These are phyloP conservation scores for Trifolium fragiferum DNA, from an alignment of 306 rosid genomes.

Conservation along the genomic window DNA sequence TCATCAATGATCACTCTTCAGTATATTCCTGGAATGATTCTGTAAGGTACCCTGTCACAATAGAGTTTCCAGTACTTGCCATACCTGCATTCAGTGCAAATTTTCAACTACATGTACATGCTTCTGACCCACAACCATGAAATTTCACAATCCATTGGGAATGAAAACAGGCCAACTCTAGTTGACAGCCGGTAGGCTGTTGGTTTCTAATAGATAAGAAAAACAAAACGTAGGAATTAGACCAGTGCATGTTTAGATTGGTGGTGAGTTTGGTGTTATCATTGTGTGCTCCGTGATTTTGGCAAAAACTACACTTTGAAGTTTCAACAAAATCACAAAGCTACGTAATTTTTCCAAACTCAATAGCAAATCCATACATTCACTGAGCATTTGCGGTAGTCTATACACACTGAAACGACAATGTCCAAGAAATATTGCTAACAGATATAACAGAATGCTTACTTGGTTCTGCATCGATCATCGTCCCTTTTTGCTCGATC, in stretches of 20 bases:
- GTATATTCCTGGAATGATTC: slow-evolving; percentile 86
- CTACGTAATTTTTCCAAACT: neutral
- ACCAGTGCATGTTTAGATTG: neutral
- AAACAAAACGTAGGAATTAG: neutral
- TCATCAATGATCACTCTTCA: slow-evolving; percentile 44
- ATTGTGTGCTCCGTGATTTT: neutral
- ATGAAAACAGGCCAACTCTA: neutral
- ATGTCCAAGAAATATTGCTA: neutral
- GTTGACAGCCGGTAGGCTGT: neutral
- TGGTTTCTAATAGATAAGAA: neutral
- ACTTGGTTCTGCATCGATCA: slow-evolving; percentile 93
- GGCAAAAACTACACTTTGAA: neutral
- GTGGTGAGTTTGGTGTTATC: neutral
- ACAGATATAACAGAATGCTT: slow-evolving; percentile 51
- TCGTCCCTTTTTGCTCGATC: slow-evolving; percentile 98
- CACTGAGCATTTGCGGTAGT: neutral
- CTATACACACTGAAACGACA: slow-evolving; percentile 2
- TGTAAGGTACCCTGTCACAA: slow-evolving; percentile 78
- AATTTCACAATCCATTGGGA: slow-evolving; percentile 9
- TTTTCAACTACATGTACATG: slow-evolving; percentile 33
- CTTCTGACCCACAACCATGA: neutral
- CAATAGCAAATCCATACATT: neutral
- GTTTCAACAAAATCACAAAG: neutral
- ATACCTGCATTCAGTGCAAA: slow-evolving; percentile 64
- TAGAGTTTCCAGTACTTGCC: slow-evolving; percentile 90